Evolutionary conservation across 2,329 filamentous ascomycete species (phyloP), one percentile per base, ranked within the genome.

Genomic region (Alternaria sp.): DNA sequence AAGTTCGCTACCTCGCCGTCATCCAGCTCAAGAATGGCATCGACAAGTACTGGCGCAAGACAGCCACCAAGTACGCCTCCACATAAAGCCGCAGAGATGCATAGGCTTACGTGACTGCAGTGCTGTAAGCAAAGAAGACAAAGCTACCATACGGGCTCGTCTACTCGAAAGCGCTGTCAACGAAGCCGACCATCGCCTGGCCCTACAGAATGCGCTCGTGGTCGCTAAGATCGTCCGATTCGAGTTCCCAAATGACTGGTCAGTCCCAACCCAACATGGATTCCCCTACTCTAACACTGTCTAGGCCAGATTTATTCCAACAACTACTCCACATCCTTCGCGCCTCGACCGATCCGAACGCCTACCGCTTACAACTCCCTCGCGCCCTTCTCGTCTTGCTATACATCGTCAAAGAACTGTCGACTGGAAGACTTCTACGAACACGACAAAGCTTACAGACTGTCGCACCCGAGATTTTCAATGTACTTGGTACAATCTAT

Each of bases 21-120:
- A 97, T 98, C 70, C 92, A 97, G 77, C 86, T 99, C 58, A 98
- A 98, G 79, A 97, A 98, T 79, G 96, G 94, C 59, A 94, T 98
- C 80, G 95, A 98, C 78, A 94, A 91, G 77, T 93, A 94, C 80
- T 99, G 96, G 96, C 88, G 96, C 76, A 93, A 86, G 77, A 92
- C 92, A 33, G 89, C 92, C 54, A 87, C 91, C 60, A 89, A 90
- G 77, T 87, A 88, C 58, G 58, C 15, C 25, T 23, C 18, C 33
- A 37, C 37, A 28, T 26, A 18, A 12, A 8, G n/a, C 46, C 14
- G 7, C 26, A 33, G 14, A 14, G 18, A 23, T 12, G 11, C 9
- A 14, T 6, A 10, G 5, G 44, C 68, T 74, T 47, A 75, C 65
- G 15, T n/a, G 47, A 33, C 43, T 7, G 18, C 68, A 88, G 86